Conservation (phyloP, 345 rosid genomes). For the Eucalyptus urophylla region DNA sequence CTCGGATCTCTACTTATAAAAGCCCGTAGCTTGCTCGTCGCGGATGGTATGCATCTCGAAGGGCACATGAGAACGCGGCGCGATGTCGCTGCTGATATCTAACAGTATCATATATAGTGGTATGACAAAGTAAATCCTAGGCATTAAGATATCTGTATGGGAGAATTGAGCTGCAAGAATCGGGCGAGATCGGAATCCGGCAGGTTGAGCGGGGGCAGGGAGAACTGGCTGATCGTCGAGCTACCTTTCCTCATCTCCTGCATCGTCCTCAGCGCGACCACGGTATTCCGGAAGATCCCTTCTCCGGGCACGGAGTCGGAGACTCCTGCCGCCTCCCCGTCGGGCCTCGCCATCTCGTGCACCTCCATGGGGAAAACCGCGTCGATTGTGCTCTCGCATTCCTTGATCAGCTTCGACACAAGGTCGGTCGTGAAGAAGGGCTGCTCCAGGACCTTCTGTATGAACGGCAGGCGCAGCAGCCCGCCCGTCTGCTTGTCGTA, state of each 20-base stretch:
- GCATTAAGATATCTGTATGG: conserved; percentile 34
- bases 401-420: conserved; percentile 58
- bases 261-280: conserved; percentile 67
- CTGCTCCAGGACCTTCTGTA: conserved; percentile 54
- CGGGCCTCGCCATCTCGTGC: not conserved
- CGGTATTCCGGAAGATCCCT: conserved; percentile 65
- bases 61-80: not conserved
- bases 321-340: conserved; percentile 7
- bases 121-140: not conserved
- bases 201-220: conserved; percentile 68
- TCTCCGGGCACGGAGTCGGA: conserved; percentile 22
- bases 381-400: conserved; percentile 59
- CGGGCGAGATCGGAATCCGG: conserved; percentile 41
- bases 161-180: conserved; percentile 30
- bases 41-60: not conserved
- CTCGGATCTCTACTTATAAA: not conserved
- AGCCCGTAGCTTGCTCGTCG: not conserved
- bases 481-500: conserved; percentile 75
- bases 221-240: conserved; percentile 54
- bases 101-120: not conserved
- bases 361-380: conserved; percentile 31
- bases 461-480: conserved; percentile 42
- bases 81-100: not conserved
- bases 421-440: conserved; percentile 80
- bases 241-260: conserved; percentile 74